Base-by-base conservation (phyloP, 2,329 filamentous ascomycete genomes). In the Alternaria panax region DNA sequence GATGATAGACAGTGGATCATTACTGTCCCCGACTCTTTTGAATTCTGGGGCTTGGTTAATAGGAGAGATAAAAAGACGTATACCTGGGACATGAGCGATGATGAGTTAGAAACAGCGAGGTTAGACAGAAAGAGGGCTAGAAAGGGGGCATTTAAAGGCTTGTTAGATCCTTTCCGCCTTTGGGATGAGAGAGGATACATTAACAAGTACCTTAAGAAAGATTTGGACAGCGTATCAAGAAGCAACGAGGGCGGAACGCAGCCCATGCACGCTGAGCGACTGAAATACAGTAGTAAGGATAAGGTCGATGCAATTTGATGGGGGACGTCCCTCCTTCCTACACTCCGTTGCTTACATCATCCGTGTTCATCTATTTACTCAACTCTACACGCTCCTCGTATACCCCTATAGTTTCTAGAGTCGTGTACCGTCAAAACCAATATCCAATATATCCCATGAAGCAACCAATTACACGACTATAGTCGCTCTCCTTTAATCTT, bases 1-100 rank as follows among this genome's bases (percentile, higher is more conserved):
- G 83, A 85, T 63, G 75, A 78, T 40, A 75, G 83, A 14, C 79
- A 75, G 7, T 82, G 81, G 64, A 59, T 82, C 7, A 48, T 80
- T 4, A 85, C 74, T 0, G 43, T 76, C 5, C 72, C 78, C 51
- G 75, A 79, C 59, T 75, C 77, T 0, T 72, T 78, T 51, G 77
- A 79, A 54, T 3, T 78, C 2, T 72, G 68, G 65, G 76, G 76
- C 0, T 53, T 78, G 28, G 7, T 71, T 20, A 71, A 53, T 5
- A 74, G 75, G 1, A 70, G 58, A 6, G 75, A 79, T 47, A 71
- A 76, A 53, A 67, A 76, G 63, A 77, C 66, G 0, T 68, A 71
- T 61, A 78, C 78, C 53, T 79, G 75, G 77, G 73, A 78, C 53
- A 69, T 78, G 71, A 73, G 47, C 34, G 70, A 74, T 47, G 75